These are phyloP conservation scores for Endogone sp. DNA, from an alignment of 192 early-diverging fungal species.

Conservation along the genomic window DNA sequence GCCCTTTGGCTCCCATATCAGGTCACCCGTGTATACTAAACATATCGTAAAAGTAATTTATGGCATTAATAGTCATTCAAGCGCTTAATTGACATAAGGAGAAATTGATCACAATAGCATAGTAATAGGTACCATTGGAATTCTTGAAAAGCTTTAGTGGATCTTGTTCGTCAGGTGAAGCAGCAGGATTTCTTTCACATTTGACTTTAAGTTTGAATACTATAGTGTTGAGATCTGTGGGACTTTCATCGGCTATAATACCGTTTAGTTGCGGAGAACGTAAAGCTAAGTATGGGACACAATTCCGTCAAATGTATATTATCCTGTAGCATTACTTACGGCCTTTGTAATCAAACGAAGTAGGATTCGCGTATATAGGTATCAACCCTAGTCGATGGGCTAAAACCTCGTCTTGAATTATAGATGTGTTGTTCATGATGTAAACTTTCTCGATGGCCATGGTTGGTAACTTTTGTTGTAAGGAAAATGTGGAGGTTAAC, in stretches of 20 bases:
- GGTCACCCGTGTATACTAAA: constrained; percentile 66
- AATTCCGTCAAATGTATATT: neutral
- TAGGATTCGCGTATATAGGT: constrained; percentile 86
- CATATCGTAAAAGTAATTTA: neutral
- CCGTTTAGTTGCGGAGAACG: too few species aligned
- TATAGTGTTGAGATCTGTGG: constrained; percentile 92
- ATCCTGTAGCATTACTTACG: constrained; percentile 22
- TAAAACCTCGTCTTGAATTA: constrained; percentile 92
- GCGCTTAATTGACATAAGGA: neutral
- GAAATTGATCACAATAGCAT: neutral
- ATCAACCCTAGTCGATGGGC: constrained; percentile 91
- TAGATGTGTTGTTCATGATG: constrained; percentile 84
- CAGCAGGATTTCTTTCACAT: constrained; percentile 63
- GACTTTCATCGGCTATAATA: constrained; percentile 55
- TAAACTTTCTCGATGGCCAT: constrained; percentile 97
- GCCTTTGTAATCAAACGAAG: constrained; percentile 70
- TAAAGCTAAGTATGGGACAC: too few species aligned
- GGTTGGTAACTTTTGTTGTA: constrained; percentile 88
- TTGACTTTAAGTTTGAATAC: constrained; percentile 81
- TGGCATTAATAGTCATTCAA: neutral
- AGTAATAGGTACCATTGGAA: constrained; percentile 45
- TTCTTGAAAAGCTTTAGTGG: constrained; percentile 72
- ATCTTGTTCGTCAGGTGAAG: constrained; percentile 61
- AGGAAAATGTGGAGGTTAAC: neutral
- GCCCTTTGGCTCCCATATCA: constrained; percentile 90